These are phyloP conservation scores for Fraxinus sp. DNA, from an alignment of 305 asterid species.

Conservation along the genomic window DNA sequence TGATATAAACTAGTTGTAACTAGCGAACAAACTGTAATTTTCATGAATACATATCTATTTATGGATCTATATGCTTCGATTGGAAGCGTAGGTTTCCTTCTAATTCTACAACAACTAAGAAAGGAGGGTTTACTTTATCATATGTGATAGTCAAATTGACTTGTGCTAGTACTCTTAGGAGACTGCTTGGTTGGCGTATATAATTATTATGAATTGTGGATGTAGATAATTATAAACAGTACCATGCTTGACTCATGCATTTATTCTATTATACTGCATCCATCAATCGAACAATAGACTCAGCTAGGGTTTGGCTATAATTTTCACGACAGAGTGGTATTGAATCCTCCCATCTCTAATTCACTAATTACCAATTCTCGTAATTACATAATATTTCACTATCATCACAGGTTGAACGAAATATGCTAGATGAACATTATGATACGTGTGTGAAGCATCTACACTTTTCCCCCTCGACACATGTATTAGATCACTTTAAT, in stretches of 20 bases:
- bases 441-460: background rate
- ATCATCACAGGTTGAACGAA: background rate
- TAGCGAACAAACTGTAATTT: background rate
- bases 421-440: background rate
- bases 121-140: background rate
- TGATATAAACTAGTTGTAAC: background rate
- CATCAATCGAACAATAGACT: background rate
- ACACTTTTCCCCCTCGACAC: background rate
- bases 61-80: background rate
- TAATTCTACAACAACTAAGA: background rate
- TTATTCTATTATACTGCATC: background rate
- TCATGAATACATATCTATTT: background rate
- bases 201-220: background rate
- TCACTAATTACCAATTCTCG: too few species aligned
- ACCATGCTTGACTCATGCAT: background rate
- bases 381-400: background rate
- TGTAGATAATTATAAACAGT: too few species aligned
- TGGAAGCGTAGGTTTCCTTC: background rate
- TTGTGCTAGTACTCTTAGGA: background rate
- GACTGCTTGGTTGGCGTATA: background rate
- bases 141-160: background rate
- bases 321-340: background rate
- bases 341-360: background rate
- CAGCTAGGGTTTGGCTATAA: background rate
- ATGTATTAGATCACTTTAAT: background rate